Percentiles rank a stretch among this genome's conserved stretches.
Evolutionary conservation across 495 filamentous ascomycete species (phyloP).

Genomic region (Neurospora sp.): DNA sequence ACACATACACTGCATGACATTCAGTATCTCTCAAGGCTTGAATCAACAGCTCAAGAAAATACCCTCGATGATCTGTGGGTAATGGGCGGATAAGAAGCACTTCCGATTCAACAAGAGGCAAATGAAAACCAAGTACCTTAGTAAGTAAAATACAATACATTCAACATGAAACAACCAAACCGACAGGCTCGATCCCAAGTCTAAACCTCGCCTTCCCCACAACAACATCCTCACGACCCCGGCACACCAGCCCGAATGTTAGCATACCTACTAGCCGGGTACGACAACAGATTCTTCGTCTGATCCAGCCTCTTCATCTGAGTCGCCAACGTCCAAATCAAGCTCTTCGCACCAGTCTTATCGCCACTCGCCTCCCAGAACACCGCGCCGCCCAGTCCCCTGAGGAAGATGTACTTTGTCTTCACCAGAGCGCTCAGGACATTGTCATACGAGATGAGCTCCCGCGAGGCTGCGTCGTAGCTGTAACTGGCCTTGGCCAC

Average conservation of each 20-base stretch:
- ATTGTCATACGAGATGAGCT: constrained; percentile 73
- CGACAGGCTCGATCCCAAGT: background rate
- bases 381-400: constrained; percentile 69
- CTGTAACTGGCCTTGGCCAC: constrained; percentile 55
- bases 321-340: constrained; percentile 53
- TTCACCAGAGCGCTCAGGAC: constrained; percentile 50
- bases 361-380: constrained; percentile 88
- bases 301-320: constrained; percentile 44
- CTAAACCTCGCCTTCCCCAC: background rate
- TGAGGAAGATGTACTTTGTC: constrained; percentile 50
- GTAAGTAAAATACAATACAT: background rate
- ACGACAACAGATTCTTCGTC: constrained; percentile 50
- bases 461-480: constrained; percentile 46
- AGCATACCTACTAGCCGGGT: constrained; percentile 60
- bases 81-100: background rate
- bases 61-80: background rate
- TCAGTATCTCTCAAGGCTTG: background rate
- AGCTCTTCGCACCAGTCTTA: constrained; percentile 45
- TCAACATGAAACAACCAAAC: background rate
- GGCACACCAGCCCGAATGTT: constrained; percentile 51
- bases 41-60: background rate
- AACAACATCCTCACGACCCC: background rate
- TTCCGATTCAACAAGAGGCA: background rate
- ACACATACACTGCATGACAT: background rate
- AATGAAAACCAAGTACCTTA: background rate